Evolutionary conservation across 78 protist species (phyloP), one percentile per base, ranked within the genome.

Genomic region (slime mould (Dictyostelium discoideum)): DNA sequence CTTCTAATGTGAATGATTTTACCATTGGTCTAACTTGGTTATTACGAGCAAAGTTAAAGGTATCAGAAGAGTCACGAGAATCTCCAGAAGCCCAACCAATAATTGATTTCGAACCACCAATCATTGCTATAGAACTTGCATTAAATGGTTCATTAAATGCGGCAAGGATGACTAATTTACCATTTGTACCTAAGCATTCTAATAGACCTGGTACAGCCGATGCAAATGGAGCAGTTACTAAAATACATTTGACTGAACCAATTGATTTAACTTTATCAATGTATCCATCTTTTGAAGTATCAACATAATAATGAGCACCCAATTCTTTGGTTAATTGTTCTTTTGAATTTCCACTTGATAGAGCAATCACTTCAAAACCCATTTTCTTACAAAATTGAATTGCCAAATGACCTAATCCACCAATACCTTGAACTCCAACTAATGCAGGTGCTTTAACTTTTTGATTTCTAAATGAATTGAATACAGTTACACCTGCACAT

Each of bases 321-420:
- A 95, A 76, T 69, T 87, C 18, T 26, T 46, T 42, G 9, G 94
- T 40, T 14, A 88, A 48, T 22, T 40, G 26, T 44, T 69, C 86
- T 65, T 83, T 84, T 5, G 29, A 69, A 20, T 18, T 22, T 26
- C 86, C 57, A 29, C 24, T n/a, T n/a, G 88, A 74, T 1, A 93
- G 2, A 1, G 97, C 97, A 50, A 81, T 37, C 0, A 87, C 97
- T 26, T 84, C 85, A 40, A 16, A 85, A 39, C 98, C 98, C 81
- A 96, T 48, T 40, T 57, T 67, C n/a, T 22, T 77, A 11, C 84
- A 92, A 32, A 83, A 96, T 77, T 96, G 98, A 37, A 96, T 69
- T 16, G 86, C 98, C 6, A 96, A 60, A 92, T 93, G 97, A 40
- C 98, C 98, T 22, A 96, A 86, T 1, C 98, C 98, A 37, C 98